Evolutionary conservation across 495 filamentous ascomycete species (phyloP).

Genomic region (Xylaria intraflava): DNA sequence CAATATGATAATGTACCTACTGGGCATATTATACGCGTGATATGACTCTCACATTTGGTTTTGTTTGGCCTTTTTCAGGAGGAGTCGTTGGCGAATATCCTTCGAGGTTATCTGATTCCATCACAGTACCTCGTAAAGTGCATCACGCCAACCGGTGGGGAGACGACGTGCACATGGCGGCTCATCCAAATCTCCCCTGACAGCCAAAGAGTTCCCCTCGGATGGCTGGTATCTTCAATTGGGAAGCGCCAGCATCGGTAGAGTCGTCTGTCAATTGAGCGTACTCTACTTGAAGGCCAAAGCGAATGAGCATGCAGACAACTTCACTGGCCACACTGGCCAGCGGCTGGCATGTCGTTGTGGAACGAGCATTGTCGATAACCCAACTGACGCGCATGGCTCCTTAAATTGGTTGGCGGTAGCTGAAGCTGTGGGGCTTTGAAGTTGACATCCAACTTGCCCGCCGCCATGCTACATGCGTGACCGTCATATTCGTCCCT

Average conservation of each 20-base stretch:
- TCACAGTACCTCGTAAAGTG: too few relatives aligned
- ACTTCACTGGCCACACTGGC: conserved; percentile 33
- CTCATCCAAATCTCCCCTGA: too few relatives aligned
- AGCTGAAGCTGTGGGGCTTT: conserved; percentile 46
- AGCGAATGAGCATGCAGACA: conserved; percentile 32
- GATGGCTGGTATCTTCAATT: too few relatives aligned
- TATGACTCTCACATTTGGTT: too few relatives aligned
- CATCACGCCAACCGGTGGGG: too few relatives aligned
- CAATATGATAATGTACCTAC: too few relatives aligned
- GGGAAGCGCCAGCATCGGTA: conserved; percentile 22
- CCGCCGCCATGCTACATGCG: conserved; percentile 34
- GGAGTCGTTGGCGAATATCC: too few relatives aligned
- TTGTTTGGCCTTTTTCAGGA: too few relatives aligned
- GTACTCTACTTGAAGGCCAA: conserved; percentile 11
- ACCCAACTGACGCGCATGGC: conserved; percentile 42
- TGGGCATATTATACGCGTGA: too few relatives aligned
- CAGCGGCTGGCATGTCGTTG: conserved; percentile 36
- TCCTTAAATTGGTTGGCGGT: conserved; percentile 37
- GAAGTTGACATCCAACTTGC: conserved; percentile 37
- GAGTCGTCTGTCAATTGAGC: conserved; percentile 16
- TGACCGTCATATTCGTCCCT: conserved; percentile 38
- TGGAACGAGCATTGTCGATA: conserved; percentile 46
- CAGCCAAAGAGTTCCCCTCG: too few relatives aligned
- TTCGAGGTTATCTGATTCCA: too few relatives aligned
- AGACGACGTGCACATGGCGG: too few relatives aligned